Percentiles rank a stretch among this genome's conserved stretches.
phyloP scores from a whole-genome alignment of 257 asterid species.

The Fraxinus americana region DNA sequence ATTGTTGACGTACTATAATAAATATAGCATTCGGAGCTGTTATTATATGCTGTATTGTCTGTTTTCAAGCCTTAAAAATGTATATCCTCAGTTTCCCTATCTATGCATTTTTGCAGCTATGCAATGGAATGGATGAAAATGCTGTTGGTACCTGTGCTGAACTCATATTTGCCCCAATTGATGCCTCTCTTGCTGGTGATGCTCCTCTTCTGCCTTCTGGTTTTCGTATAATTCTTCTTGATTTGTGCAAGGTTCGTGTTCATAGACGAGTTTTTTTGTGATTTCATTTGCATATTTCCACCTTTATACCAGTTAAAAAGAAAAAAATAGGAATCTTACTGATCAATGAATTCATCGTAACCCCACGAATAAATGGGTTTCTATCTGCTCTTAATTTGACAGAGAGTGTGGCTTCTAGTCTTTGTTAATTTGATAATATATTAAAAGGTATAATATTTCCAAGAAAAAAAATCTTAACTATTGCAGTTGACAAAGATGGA shows the following conservation, averaged over 20 bases:
- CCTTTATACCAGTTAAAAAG: not conserved
- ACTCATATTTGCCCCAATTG: conserved; percentile 87
- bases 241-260: conserved; percentile 62
- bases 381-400: not conserved
- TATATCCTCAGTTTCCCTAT: not conserved
- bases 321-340: too few species aligned
- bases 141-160: conserved; percentile 80
- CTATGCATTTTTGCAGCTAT: conserved; percentile 47
- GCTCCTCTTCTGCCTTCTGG: conserved; percentile 90
- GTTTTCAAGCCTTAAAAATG: not conserved
- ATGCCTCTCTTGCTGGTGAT: conserved; percentile 83
- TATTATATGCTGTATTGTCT: not conserved
- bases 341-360: too few species aligned
- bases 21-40: not conserved
- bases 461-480: not conserved
- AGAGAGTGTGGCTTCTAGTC: not conserved
- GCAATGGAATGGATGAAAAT: conserved; percentile 87
- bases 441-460: not conserved
- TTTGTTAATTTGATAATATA: not conserved
- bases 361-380: too few species aligned
- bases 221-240: conserved; percentile 84
- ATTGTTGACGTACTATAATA: not conserved
- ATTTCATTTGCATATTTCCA: not conserved
- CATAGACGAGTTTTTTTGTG: not conserved
- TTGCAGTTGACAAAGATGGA: not conserved